These are phyloP conservation scores for Rehmannia glutinosa DNA, from an alignment of 257 asterid species.

Conservation along the genomic window DNA sequence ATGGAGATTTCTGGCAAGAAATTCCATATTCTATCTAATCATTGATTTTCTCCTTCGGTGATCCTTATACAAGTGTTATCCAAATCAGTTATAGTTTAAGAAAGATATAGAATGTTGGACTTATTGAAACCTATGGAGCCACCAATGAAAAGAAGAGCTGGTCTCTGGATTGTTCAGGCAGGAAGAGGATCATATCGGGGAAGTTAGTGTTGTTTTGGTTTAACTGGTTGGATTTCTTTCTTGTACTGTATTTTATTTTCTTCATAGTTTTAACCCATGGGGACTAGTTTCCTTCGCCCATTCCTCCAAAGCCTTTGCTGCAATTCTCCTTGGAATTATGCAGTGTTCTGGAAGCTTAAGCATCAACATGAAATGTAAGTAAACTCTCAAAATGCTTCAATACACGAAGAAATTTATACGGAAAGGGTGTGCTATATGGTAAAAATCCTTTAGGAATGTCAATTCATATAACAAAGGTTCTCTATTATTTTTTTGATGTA, in stretches of 20 bases:
- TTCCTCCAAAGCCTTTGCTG: conserved; percentile 74
- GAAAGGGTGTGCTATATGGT: too few relatives aligned
- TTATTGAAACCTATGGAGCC: conserved; percentile 71
- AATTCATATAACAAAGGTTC: too few relatives aligned
- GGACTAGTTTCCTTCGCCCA: conserved; percentile 57
- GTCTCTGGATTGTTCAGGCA: conserved; percentile 78
- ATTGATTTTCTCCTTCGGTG: conserved; percentile 24
- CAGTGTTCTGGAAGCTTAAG: conserved; percentile 87
- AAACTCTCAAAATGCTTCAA: conserved; percentile 1
- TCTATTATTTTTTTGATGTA: too few relatives aligned
- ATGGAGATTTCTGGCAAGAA: conserved; percentile 28
- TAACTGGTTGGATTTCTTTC: conserved; percentile 30
- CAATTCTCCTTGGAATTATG: conserved; percentile 87
- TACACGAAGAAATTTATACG: too few relatives aligned
- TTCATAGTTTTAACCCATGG: conserved; percentile 45
- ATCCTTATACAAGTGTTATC: conserved; percentile 19
- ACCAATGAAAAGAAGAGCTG: conserved; percentile 89
- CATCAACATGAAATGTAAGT: conserved; percentile 62
- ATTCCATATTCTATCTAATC: conserved; percentile 9
- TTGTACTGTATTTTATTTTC: conserved; percentile 31
- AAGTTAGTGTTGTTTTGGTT: conserved; percentile 48
- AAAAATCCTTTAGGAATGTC: too few relatives aligned
- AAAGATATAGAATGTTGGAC: conserved; percentile 46
- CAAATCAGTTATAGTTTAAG: conserved; percentile 15
- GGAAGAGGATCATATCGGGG: conserved; percentile 97